Conservation (phyloP, 495 filamentous ascomycete genomes). For the Talaromyces wortmannii region DNA sequence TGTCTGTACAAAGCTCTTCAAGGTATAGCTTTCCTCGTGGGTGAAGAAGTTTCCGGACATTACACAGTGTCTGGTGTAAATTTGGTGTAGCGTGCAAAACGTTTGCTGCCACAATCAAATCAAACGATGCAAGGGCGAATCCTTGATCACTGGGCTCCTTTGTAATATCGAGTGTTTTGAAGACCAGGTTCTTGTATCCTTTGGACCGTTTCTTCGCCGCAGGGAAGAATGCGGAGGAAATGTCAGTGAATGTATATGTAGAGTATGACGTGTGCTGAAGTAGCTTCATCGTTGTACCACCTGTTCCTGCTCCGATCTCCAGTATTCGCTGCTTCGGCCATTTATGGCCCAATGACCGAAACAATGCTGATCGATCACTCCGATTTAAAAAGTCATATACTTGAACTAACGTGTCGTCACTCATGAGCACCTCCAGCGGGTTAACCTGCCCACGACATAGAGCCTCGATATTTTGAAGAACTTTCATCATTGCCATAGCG, state of each 20-base stretch:
- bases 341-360: slow-evolving; percentile 10
- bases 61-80: slow-evolving; percentile 28
- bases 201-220: slow-evolving; percentile 21
- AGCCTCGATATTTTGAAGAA: too few relatives aligned
- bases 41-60: slow-evolving; percentile 19
- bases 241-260: slow-evolving; percentile 38
- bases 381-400: slow-evolving; percentile 8
- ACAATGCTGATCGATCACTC: not conserved
- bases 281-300: slow-evolving; percentile 23
- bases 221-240: slow-evolving; percentile 38
- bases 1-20: too few relatives aligned
- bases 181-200: slow-evolving; percentile 14
- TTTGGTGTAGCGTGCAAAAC: slow-evolving; percentile 41
- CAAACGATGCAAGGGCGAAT: slow-evolving; percentile 20
- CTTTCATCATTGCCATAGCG: too few relatives aligned
- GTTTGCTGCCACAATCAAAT: slow-evolving; percentile 32
- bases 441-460: too few relatives aligned
- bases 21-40: too few relatives aligned
- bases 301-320: too few relatives aligned
- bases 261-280: slow-evolving; percentile 6
- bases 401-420: too few relatives aligned
- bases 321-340: slow-evolving; percentile 26
- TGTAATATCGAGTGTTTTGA: slow-evolving; percentile 22
- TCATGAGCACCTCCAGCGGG: too few relatives aligned
- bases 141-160: slow-evolving; percentile 25